Evolutionary conservation across 805 yeast species (phyloP), one percentile per base, ranked within the genome.

Genomic region (Yarrowia sp.): DNA sequence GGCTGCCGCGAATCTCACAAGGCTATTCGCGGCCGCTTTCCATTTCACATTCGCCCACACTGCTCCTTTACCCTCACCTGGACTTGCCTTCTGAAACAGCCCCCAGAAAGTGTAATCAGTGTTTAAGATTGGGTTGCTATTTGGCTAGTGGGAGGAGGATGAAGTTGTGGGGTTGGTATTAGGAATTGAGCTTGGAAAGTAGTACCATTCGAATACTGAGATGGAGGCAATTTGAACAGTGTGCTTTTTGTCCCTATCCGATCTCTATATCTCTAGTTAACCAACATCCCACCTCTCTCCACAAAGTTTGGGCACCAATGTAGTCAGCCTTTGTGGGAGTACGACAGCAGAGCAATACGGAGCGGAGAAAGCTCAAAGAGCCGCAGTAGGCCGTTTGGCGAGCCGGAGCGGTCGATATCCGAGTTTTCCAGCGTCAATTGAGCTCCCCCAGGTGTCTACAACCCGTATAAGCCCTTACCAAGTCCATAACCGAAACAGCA

Each of bases 81-180:
- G 56, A 11, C 40, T 36, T 36, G 16, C 19, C 2, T 12, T 50
- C 40, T 50, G 55, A 50, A 50, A 50, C 55, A 35, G 12, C 35
- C 36, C 55, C 38, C 55, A 5, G 5, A 53, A 38, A 53, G 55
- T 7, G 41, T 50, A 50, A 32, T 15, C 3, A n/a, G 55, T 1
- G 55, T 50, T 49, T 53, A 53, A 53, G 58, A 36, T 53, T 53
- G 58, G 58, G 58, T 53, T 53, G 58, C 58, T 53, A 53, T 38
- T 53, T 50, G 56, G 12, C 19, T 14, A 9, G 56, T 5, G 22
- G 56, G 14, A 32, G 16, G 12, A n/a, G 11, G 19, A 40, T 32
- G n/a, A 2, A 2, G n/a, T 26, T 16, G 36, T 1, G 35, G n/a
- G n/a, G 3, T 2, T 3, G 12, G 4, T 7, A 26, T 22, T 3